Evolutionary conservation across 2,329 filamentous ascomycete species (phyloP).

Genomic region (Ramularia endophylla): DNA sequence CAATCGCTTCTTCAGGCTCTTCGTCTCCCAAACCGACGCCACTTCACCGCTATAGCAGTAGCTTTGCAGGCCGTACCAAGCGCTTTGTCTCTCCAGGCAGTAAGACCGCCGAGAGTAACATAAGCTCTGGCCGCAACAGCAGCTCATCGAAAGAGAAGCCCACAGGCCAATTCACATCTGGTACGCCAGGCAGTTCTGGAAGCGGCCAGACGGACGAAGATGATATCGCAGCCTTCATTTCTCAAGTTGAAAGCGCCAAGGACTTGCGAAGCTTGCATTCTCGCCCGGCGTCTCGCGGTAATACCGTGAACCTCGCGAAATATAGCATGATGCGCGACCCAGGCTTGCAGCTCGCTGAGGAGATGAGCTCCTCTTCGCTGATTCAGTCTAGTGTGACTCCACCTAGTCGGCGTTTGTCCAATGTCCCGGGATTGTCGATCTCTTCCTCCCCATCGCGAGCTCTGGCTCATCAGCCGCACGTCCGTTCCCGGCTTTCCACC

Average conservation of each 20-base stretch:
- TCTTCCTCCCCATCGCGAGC: constrained; percentile 81
- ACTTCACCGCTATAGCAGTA: constrained; percentile 85
- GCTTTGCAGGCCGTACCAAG: constrained; percentile 79
- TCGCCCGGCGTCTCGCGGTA: constrained; percentile 54
- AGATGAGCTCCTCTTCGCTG: constrained; percentile 83
- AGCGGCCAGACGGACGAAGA: constrained; percentile 75
- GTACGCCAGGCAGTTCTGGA: constrained; percentile 59
- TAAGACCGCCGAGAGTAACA: constrained; percentile 65
- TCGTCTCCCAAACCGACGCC: constrained; percentile 74
- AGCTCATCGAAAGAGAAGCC: constrained; percentile 54
- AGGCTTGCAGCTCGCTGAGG: constrained; percentile 83
- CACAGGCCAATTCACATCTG: constrained; percentile 46
- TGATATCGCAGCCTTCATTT: constrained; percentile 89
- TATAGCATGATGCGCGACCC: constrained; percentile 88
- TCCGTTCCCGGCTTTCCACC: constrained; percentile 87
- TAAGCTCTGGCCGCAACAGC: constrained; percentile 75
- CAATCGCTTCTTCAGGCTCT: constrained; percentile 59
- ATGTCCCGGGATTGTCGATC: constrained; percentile 63
- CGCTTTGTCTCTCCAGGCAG: constrained; percentile 68
- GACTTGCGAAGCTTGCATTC: constrained; percentile 69
- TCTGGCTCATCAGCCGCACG: constrained; percentile 87
- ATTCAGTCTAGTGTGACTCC: constrained; percentile 77
- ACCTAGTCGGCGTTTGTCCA: constrained; percentile 65
- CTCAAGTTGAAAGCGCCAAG: constrained; percentile 79
- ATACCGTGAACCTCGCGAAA: constrained; percentile 46